Percentiles rank a stretch among this genome's conserved stretches.
phyloP scores from a whole-genome alignment of 495 filamentous ascomycete species.

The Neurospora sp. region DNA sequence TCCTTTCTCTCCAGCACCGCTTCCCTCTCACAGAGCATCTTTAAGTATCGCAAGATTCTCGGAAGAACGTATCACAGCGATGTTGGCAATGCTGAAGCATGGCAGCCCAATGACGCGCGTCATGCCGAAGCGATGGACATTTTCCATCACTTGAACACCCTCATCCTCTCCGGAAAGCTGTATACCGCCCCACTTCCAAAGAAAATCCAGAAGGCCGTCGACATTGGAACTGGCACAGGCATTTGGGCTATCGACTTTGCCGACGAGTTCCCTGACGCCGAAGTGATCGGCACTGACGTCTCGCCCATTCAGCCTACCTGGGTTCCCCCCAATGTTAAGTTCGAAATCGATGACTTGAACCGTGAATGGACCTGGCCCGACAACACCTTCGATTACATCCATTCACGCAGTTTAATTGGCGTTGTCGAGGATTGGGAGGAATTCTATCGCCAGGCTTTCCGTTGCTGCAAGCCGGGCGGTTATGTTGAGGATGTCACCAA shows the following conservation, averaged over 20 bases:
- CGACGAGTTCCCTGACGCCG: constrained; percentile 39
- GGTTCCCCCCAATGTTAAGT: constrained; percentile 41
- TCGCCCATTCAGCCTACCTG: constrained; percentile 43
- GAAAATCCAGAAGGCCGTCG: constrained; percentile 40
- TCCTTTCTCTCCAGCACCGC: constrained; percentile 19
- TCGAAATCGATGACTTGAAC: constrained; percentile 50
- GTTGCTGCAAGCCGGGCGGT: constrained; percentile 28
- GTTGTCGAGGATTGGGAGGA: constrained; percentile 44
- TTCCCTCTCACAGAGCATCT: constrained; percentile 35
- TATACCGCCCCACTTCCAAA: constrained; percentile 44
- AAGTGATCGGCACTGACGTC: constrained; percentile 53
- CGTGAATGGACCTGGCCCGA: constrained; percentile 37
- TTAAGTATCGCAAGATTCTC: constrained; percentile 34
- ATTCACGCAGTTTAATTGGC: constrained; percentile 46
- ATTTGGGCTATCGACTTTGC: constrained; percentile 18
- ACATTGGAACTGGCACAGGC: constrained; percentile 45
- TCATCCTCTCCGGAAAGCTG: constrained; percentile 42
- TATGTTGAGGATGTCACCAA: constrained; percentile 16
- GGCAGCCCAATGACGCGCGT: constrained; percentile 19
- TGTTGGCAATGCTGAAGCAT: neutral
- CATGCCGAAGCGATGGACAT: constrained; percentile 15
- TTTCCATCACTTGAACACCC: constrained; percentile 4
- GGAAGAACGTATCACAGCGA: constrained; percentile 30
- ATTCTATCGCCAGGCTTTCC: constrained; percentile 24
- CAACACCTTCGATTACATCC: constrained; percentile 53